phyloP scores from a whole-genome alignment of 2,329 filamentous ascomycete species.

The Apiospora malaysiana region DNA sequence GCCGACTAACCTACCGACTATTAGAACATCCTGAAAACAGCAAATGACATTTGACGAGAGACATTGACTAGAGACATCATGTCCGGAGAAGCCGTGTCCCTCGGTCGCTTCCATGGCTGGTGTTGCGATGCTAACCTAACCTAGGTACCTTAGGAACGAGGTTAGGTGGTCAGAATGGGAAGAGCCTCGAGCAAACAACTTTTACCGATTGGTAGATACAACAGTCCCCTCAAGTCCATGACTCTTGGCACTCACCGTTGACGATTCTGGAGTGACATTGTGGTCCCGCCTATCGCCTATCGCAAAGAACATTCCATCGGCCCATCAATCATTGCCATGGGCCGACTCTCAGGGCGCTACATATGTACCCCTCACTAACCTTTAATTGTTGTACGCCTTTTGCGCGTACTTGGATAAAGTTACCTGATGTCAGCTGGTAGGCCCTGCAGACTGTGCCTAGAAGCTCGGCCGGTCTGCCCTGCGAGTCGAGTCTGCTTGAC shows the following conservation, averaged over 20 bases:
- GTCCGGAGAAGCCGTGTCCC: not conserved
- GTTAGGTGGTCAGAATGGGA: too few relatives aligned
- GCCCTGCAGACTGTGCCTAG: not conserved
- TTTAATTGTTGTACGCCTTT: not conserved
- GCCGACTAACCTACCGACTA: slow-evolving; percentile 3
- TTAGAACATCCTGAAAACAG: not conserved
- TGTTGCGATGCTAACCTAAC: too few relatives aligned
- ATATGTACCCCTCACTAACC: slow-evolving; percentile 5
- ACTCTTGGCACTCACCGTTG: not conserved
- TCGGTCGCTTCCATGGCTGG: not conserved
- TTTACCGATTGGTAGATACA: not conserved
- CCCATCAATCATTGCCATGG: not conserved
- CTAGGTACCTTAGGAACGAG: too few relatives aligned
- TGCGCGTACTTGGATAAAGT: not conserved
- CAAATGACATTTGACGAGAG: not conserved
- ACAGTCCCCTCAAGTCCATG: not conserved
- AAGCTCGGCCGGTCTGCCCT: not conserved
- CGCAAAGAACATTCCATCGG: not conserved
- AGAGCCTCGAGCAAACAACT: not conserved
- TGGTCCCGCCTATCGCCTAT: slow-evolving; percentile 1
- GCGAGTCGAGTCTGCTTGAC: not conserved
- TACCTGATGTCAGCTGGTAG: not conserved
- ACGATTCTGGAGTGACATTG: not conserved
- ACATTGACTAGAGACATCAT: not conserved
- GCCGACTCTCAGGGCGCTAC: not conserved